These are phyloP conservation scores for Cladosporium sp. DNA, from an alignment of 2,329 filamentous ascomycete species.

Conservation along the genomic window DNA sequence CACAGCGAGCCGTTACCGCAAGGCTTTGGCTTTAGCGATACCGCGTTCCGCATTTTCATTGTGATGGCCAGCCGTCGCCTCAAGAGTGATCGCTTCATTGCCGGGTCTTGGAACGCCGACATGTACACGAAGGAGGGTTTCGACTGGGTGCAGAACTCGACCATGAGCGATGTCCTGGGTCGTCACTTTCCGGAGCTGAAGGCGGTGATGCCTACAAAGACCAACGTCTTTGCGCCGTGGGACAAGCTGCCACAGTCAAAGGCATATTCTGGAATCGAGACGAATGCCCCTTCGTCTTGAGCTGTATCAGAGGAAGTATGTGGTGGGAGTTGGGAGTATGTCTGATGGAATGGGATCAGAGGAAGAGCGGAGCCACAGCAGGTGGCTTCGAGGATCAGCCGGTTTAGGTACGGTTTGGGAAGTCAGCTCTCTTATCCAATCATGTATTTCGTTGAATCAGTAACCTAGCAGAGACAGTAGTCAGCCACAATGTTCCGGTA, in stretches of 20 bases:
- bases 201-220: slow-evolving; percentile 26
- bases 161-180: slow-evolving; percentile 41
- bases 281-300: slow-evolving; percentile 17
- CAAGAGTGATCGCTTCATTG: slow-evolving; percentile 45
- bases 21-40: slow-evolving; percentile 47
- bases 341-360: too few relatives aligned
- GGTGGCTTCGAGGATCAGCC: too few relatives aligned
- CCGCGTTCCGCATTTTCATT: slow-evolving; percentile 44
- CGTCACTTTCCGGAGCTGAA: slow-evolving; percentile 42
- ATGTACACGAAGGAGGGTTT: slow-evolving; percentile 41
- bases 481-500: too few relatives aligned
- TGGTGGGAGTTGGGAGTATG: too few relatives aligned
- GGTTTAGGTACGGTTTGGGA: too few relatives aligned
- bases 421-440: too few relatives aligned
- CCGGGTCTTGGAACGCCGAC: slow-evolving; percentile 36
- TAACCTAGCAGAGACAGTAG: too few relatives aligned
- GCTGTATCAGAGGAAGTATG: too few relatives aligned
- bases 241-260: slow-evolving; percentile 17
- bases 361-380: too few relatives aligned
- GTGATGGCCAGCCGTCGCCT: slow-evolving; percentile 41
- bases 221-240: slow-evolving; percentile 36
- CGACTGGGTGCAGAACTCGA: slow-evolving; percentile 39
- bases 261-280: slow-evolving; percentile 25
- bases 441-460: too few relatives aligned
- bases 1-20: slow-evolving; percentile 40